Evolutionary conservation across 306 rosid genomes (phyloP), one percentile per base, ranked within the genome.

Genomic region (Rosa multiflora): DNA sequence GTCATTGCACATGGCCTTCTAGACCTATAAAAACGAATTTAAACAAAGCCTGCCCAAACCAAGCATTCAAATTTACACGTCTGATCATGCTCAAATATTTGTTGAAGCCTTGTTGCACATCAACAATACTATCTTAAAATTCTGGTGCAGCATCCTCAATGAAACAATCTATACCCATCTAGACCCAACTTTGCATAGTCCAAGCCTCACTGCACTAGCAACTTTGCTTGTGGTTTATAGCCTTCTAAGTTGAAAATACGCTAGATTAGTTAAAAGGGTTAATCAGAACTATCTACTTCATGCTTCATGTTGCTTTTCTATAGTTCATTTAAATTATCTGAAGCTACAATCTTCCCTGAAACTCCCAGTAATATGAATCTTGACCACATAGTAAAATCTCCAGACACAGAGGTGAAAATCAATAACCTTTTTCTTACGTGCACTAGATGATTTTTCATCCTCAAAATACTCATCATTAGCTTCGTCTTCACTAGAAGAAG

Each of bases 401-500:
- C 67, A 37, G 10, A 73, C 4, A 46, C 13, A 69, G 15, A 46
- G 11, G 39, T 62, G 13, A 13, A 13, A 59, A 2, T 5, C 46
- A 64, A 35, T 62, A 21, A 94, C 98, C 94, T 91, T 89, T 78
- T 73, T 74, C 82, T 84, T 83, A 44, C 83, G 70, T 11, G 87
- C 77, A 56, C 78, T 73, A 83, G 87, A 82, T 77, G 83, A 78
- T 75, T 70, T 82, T 76, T 32, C 66, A 43, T 39, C 37, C 0
- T 15, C 82, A 83, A 72, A 76, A 76, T 85, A 86, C 32, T 68
- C 82, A 43, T 85, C 83, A 2, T 66, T 49, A 35, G 18, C 56
- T 2, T 72, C 87, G 7, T 88, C 88, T 20, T 71, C 84, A 26
- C 86, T 70, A 82, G 88, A 88, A 74, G 90, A 87, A 78, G 70